These are phyloP conservation scores for Pichia kluyveri DNA, from an alignment of 805 yeast species.

Conservation along the genomic window DNA sequence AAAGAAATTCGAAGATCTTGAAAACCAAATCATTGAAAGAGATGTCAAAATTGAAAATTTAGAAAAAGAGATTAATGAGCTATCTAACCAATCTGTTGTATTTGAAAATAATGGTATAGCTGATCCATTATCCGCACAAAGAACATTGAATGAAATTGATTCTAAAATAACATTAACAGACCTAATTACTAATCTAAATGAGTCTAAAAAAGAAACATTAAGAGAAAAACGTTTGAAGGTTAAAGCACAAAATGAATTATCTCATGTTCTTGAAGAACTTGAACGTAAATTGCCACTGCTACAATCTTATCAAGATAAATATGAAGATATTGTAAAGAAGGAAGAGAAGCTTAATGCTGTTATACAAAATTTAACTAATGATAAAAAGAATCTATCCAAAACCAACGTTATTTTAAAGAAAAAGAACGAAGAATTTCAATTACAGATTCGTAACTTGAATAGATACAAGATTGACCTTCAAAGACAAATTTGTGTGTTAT, in stretches of 20 bases:
- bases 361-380: conserved; percentile 45
- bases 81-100: conserved; percentile 14
- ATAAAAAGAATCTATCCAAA: conserved; percentile 20
- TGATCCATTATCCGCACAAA: conserved; percentile 37
- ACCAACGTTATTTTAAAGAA: conserved; percentile 19
- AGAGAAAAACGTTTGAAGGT: conserved; percentile 66
- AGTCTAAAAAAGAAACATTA: conserved; percentile 55
- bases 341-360: conserved; percentile 44
- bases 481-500: conserved; percentile 67
- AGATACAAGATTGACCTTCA: conserved; percentile 66
- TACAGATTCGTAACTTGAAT: conserved; percentile 39
- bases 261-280: conserved; percentile 62
- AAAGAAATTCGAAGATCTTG: conserved; percentile 27
- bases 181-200: conserved; percentile 53
- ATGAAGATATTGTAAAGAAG: conserved; percentile 47
- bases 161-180: conserved; percentile 56
- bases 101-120: conserved; percentile 9
- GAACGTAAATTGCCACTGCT: conserved; percentile 74
- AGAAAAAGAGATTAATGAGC: conserved; percentile 36
- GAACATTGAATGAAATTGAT: conserved; percentile 33
- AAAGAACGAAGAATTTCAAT: conserved; percentile 33
- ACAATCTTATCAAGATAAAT: conserved; percentile 52
- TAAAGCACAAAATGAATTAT: conserved; percentile 60
- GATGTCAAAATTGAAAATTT: conserved; percentile 33
- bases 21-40: conserved; percentile 27